These are phyloP conservation scores for Lentinula detonsa DNA, from an alignment of 768 basidiomycete genomes.

Conservation along the genomic window DNA sequence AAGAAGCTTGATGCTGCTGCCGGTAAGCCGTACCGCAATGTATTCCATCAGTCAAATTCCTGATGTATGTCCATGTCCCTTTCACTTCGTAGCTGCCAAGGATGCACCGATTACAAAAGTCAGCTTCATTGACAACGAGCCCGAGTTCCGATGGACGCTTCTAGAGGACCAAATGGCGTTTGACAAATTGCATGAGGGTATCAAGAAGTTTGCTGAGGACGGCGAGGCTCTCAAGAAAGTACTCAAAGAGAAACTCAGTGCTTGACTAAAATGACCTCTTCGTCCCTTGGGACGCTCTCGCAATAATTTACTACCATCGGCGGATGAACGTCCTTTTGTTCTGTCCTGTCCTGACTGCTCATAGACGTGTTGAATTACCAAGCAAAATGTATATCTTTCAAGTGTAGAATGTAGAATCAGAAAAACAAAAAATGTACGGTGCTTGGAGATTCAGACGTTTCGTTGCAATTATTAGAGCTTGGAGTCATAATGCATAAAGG, in stretches of 20 bases:
- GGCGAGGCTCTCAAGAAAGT: conserved; percentile 82
- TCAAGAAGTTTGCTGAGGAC: conserved; percentile 97
- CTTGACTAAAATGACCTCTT: conserved; percentile 20
- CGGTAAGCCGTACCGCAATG: conserved; percentile 33
- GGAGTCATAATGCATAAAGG: too few relatives aligned
- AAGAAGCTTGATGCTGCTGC: conserved; percentile 71
- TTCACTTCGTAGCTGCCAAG: conserved; percentile 34
- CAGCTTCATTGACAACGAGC: conserved; percentile 83
- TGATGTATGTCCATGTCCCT: not conserved
- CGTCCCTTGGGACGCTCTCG: too few relatives aligned
- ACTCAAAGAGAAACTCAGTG: conserved; percentile 64
- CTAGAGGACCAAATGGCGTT: conserved; percentile 97
- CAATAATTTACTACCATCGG: too few relatives aligned
- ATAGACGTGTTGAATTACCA: too few relatives aligned
- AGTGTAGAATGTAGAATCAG: too few relatives aligned
- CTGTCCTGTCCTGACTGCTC: too few relatives aligned
- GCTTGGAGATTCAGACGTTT: too few relatives aligned
- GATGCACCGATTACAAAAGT: conserved; percentile 72
- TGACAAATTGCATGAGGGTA: conserved; percentile 97
- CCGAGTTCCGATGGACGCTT: conserved; percentile 93
- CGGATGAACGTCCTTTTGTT: too few relatives aligned
- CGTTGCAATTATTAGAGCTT: too few relatives aligned
- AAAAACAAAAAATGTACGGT: too few relatives aligned
- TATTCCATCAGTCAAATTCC: not conserved
- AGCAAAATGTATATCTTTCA: too few relatives aligned